phyloP scores from a whole-genome alignment of 2,329 filamentous ascomycete genomes.

The Dothiorella sarmentorum region DNA sequence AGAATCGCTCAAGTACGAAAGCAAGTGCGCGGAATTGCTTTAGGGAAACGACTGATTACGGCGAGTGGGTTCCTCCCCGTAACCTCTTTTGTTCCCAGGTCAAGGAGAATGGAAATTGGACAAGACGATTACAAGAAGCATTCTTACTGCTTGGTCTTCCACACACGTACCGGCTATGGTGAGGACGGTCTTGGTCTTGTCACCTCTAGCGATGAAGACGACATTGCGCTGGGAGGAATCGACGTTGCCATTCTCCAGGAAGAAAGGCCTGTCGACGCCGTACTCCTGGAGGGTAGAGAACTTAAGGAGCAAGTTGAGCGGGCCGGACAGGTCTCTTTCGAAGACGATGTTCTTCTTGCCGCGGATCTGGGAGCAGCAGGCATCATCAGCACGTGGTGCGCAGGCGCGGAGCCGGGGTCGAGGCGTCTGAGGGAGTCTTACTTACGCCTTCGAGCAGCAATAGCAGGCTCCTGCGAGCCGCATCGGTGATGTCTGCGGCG shows the following conservation, averaged over 20 bases:
- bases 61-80: slow-evolving; percentile 53
- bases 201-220: slow-evolving; percentile 86
- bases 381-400: not conserved
- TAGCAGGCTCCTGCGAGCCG: slow-evolving; percentile 83
- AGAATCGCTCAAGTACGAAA: slow-evolving; percentile 17
- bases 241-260: slow-evolving; percentile 91
- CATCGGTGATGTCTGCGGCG: slow-evolving; percentile 71
- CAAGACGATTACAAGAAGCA: not conserved
- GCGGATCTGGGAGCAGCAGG: slow-evolving; percentile 65
- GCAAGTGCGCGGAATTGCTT: slow-evolving; percentile 35
- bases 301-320: slow-evolving; percentile 87
- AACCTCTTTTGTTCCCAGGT: slow-evolving; percentile 60
- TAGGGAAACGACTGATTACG: slow-evolving; percentile 57
- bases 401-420: not conserved
- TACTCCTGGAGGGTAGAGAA: slow-evolving; percentile 95
- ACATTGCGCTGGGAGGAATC: slow-evolving; percentile 94
- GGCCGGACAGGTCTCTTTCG: slow-evolving; percentile 84
- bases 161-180: slow-evolving; percentile 73
- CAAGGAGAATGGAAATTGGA: not conserved
- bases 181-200: slow-evolving; percentile 79
- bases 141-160: slow-evolving; percentile 4
- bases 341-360: slow-evolving; percentile 98
- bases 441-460: slow-evolving; percentile 92
- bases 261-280: slow-evolving; percentile 95
- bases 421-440: slow-evolving; percentile 40